phyloP scores from a whole-genome alignment of 2,329 filamentous ascomycete genomes.

The Cercospora zeae-maydis region DNA sequence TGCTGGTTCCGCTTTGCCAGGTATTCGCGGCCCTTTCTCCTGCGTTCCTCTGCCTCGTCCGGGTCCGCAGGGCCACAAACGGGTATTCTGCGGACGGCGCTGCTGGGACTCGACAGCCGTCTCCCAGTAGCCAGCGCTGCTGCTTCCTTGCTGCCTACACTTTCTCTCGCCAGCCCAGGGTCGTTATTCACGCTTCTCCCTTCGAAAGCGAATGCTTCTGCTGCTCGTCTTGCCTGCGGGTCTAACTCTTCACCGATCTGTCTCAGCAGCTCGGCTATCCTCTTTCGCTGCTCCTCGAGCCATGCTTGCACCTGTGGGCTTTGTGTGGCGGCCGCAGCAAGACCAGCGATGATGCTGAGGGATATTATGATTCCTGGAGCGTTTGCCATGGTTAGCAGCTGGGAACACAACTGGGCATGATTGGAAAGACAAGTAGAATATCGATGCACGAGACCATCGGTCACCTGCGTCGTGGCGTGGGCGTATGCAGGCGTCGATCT shows the following conservation, averaged over 20 bases:
- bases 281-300: conserved; percentile 59
- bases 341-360: conserved; percentile 58
- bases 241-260: conserved; percentile 59
- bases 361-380: conserved; percentile 58
- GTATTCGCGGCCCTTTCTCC: conserved; percentile 37
- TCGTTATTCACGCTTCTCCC: conserved; percentile 34
- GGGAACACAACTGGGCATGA: neutral
- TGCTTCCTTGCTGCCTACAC: conserved; percentile 32
- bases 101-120: conserved; percentile 22
- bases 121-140: conserved; percentile 37
- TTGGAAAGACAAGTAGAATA: neutral
- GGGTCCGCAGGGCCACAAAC: conserved; percentile 32
- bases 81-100: conserved; percentile 32
- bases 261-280: conserved; percentile 58
- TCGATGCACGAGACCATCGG: conserved; percentile 11
- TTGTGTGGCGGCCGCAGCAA: conserved; percentile 61
- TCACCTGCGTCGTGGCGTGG: conserved; percentile 12
- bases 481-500: conserved; percentile 1
- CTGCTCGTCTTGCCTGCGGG: conserved; percentile 40
- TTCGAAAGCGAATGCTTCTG: conserved; percentile 39
- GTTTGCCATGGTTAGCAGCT: conserved; percentile 16
- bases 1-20: conserved; percentile 36
- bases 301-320: conserved; percentile 61
- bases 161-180: conserved; percentile 31
- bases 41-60: conserved; percentile 35